A percentile compares a stretch with the other conserved stretches of the same genome.
These are phyloP conservation scores for Leishmania braziliensis DNA, from an alignment of 208 protist species.

Conservation along the genomic window DNA sequence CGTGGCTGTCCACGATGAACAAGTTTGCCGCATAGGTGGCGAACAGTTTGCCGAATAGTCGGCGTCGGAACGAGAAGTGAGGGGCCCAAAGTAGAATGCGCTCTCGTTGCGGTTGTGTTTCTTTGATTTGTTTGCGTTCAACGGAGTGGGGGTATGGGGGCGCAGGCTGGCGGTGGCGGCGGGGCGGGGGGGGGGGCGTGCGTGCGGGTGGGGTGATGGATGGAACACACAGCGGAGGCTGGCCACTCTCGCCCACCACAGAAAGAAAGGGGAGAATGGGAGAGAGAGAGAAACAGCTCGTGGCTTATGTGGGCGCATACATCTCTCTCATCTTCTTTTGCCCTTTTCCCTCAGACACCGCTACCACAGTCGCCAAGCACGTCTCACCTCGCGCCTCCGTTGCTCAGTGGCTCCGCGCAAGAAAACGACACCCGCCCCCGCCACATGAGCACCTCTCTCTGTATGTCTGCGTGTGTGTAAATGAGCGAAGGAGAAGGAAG, in stretches of 20 bases:
- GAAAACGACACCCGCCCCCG: not conserved
- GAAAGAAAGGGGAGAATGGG: not conserved
- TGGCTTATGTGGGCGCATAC: not conserved
- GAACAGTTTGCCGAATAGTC: too few relatives aligned
- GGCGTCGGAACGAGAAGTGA: not conserved
- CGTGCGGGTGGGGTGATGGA: not conserved
- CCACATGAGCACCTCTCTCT: not conserved
- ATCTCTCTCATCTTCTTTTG: not conserved
- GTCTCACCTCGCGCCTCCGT: not conserved
- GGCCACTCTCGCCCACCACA: not conserved
- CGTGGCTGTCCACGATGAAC: slow-evolving; percentile 79
- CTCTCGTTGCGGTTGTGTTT: not conserved
- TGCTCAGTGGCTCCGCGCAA: not conserved
- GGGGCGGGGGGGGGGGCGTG: not conserved
- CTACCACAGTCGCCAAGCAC: not conserved
- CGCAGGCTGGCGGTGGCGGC: too few relatives aligned
- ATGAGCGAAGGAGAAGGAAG: not conserved
- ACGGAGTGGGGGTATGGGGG: not conserved
- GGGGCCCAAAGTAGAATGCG: not conserved
- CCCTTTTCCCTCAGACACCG: not conserved
- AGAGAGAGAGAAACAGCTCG: not conserved
- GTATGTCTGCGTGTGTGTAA: not conserved
- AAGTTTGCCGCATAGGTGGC: slow-evolving; percentile 56
- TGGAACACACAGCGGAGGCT: not conserved
- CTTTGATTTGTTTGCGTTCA: not conserved